These are phyloP conservation scores for Themeda triandra DNA, from an alignment of 176 grass and related monocot genomes.

Conservation along the genomic window DNA sequence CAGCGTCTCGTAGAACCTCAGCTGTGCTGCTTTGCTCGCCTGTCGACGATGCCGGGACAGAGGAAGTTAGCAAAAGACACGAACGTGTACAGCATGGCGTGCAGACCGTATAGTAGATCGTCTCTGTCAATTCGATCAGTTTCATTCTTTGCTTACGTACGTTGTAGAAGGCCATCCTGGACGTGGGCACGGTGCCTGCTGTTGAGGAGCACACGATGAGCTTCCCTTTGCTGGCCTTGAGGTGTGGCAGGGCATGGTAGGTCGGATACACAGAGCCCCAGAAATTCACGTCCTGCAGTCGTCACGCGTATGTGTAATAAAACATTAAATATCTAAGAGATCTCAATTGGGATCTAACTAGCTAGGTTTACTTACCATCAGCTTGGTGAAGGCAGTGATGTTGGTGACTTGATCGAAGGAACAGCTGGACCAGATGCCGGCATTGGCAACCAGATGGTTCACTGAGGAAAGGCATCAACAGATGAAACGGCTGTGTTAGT, in stretches of 20 bases:
- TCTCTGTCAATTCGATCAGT: too few species aligned
- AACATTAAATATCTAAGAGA: background rate
- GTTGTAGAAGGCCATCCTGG: conserved; percentile 60
- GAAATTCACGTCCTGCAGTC: conserved; percentile 67
- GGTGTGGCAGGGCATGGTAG: conserved; percentile 63
- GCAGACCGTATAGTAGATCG: too few species aligned
- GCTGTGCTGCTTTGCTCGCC: conserved; percentile 57
- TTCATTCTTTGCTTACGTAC: too few species aligned
- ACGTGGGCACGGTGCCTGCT: conserved; percentile 27
- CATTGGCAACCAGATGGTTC: conserved; percentile 70
- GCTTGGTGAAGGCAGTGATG: conserved; percentile 49
- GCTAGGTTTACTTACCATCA: conserved; percentile 57
- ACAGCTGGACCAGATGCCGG: conserved; percentile 50
- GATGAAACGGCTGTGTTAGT: background rate
- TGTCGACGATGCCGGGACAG: background rate
- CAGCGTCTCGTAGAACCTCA: conserved; percentile 58
- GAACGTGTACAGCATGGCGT: too few species aligned
- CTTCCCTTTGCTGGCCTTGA: conserved; percentile 51
- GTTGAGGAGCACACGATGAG: conserved; percentile 45
- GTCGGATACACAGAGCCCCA: conserved; percentile 67
- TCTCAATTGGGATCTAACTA: too few species aligned
- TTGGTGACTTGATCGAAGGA: conserved; percentile 59
- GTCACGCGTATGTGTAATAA: too few species aligned
- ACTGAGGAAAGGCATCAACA: conserved; percentile 12
- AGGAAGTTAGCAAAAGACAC: background rate